Percentiles rank a stretch among this genome's conserved stretches.
These are phyloP conservation scores for Naganishia sp. DNA, from an alignment of 1,284 basidiomycete genomes.

Conservation along the genomic window DNA sequence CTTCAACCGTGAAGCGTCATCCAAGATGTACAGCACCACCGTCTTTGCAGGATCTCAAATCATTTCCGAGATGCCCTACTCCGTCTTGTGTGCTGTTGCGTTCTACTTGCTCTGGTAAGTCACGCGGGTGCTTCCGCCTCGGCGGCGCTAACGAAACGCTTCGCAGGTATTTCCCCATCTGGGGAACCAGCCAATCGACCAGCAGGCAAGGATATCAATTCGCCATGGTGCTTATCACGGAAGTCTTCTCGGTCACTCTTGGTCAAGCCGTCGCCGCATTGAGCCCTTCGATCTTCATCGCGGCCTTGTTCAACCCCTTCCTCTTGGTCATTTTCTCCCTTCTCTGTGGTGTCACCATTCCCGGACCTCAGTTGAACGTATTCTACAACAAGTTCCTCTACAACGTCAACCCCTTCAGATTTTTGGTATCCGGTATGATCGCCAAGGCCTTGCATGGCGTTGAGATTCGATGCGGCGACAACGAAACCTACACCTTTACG, in stretches of 20 bases:
- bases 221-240: slow-evolving; percentile 68
- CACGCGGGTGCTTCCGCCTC: slow-evolving; percentile 25
- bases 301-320: slow-evolving; percentile 79
- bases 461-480: slow-evolving; percentile 64
- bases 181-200: slow-evolving; percentile 35
- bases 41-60: slow-evolving; percentile 80
- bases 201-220: slow-evolving; percentile 70
- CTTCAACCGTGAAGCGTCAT: slow-evolving; percentile 65
- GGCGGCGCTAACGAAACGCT: slow-evolving; percentile 54
- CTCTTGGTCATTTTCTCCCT: slow-evolving; percentile 66
- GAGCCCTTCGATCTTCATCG: slow-evolving; percentile 63
- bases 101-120: slow-evolving; percentile 67
- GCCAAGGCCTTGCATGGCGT: slow-evolving; percentile 78
- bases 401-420: slow-evolving; percentile 67
- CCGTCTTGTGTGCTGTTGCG: slow-evolving; percentile 65
- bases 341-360: slow-evolving; percentile 81
- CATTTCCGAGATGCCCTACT: slow-evolving; percentile 78
- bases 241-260: slow-evolving; percentile 73
- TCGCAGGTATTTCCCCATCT: slow-evolving; percentile 37
- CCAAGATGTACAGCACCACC: slow-evolving; percentile 56
- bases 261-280: slow-evolving; percentile 72
- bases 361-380: slow-evolving; percentile 59
- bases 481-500: slow-evolving; percentile 67
- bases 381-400: slow-evolving; percentile 81
- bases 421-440: slow-evolving; percentile 68